Conservation (phyloP, 2,329 filamentous ascomycete species). For the Nectriaceae sp. region DNA sequence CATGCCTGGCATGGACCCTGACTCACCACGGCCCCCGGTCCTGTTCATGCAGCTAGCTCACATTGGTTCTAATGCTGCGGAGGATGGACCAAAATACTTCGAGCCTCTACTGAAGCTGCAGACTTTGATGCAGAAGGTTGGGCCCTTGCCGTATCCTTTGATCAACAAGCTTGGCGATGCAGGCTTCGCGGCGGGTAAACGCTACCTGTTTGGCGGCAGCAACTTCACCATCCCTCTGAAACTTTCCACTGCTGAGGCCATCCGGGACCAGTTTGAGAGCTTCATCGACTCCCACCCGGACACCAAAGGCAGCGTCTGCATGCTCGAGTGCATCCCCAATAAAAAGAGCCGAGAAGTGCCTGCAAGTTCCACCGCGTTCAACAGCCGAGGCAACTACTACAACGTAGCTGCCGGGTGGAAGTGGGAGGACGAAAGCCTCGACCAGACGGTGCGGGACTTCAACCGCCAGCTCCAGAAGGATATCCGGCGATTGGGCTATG, state of each 20-base stretch:
- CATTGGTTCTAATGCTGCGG: slow-evolving; percentile 18
- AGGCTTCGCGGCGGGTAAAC: slow-evolving; percentile 37
- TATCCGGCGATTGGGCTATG: slow-evolving; percentile 21
- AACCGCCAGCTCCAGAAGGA: slow-evolving; percentile 21
- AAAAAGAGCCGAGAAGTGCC: slow-evolving; percentile 14
- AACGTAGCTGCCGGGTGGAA: slow-evolving; percentile 20
- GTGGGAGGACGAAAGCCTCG: slow-evolving; percentile 17
- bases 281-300: slow-evolving; percentile 17
- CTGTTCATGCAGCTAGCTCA: slow-evolving; percentile 20
- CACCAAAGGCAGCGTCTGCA: slow-evolving; percentile 13
- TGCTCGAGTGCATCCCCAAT: slow-evolving; percentile 23
- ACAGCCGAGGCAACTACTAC: slow-evolving; percentile 26
- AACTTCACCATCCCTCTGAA: slow-evolving; percentile 44
- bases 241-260: slow-evolving; percentile 21
- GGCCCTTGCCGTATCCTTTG: slow-evolving; percentile 42
- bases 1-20: slow-evolving; percentile 18
- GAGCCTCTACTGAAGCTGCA: slow-evolving; percentile 38
- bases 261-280: slow-evolving; percentile 15
- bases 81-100: slow-evolving; percentile 31
- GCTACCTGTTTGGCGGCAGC: slow-evolving; percentile 43
- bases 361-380: slow-evolving; percentile 22
- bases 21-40: slow-evolving; percentile 18
- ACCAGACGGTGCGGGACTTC: slow-evolving; percentile 20
- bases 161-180: slow-evolving; percentile 42
- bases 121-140: slow-evolving; percentile 37